These are phyloP conservation scores for Calonectria pauciramosa DNA, from an alignment of 2,329 filamentous ascomycete species.

Conservation along the genomic window DNA sequence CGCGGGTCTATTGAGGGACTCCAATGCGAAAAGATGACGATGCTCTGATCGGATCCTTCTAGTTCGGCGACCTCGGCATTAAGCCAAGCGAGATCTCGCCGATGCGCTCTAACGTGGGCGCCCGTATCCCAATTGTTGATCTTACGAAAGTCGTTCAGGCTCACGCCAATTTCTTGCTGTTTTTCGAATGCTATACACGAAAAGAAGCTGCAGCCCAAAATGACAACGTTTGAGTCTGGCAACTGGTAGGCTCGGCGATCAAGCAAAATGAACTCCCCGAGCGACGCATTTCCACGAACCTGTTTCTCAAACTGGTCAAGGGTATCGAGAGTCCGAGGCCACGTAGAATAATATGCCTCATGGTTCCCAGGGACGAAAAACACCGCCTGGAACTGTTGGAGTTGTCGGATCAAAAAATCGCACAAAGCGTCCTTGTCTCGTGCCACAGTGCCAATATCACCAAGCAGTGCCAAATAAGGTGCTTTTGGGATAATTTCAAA, in stretches of 20 bases:
- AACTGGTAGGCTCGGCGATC: conserved; percentile 47
- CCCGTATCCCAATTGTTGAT: conserved; percentile 57
- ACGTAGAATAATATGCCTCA: conserved; percentile 63
- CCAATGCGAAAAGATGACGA: conserved; percentile 60
- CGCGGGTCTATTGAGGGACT: conserved; percentile 53
- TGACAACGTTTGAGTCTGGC: conserved; percentile 40
- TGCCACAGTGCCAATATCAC: conserved; percentile 65
- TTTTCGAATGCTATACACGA: conserved; percentile 59
- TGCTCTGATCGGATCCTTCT: conserved; percentile 39
- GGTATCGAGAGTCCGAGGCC: conserved; percentile 46
- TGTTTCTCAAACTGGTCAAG: conserved; percentile 51
- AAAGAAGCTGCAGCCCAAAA: conserved; percentile 60
- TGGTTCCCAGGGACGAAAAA: conserved; percentile 70
- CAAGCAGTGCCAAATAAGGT: conserved; percentile 67
- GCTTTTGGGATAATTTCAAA: conserved; percentile 63
- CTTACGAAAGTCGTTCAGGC: conserved; percentile 66
- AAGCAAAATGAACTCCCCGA: conserved; percentile 58
- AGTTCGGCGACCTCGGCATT: conserved; percentile 52
- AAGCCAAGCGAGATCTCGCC: conserved; percentile 58
- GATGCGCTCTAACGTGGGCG: conserved; percentile 54
- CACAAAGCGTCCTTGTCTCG: conserved; percentile 52
- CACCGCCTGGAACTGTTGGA: conserved; percentile 62
- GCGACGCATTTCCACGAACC: conserved; percentile 33
- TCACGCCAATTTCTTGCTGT: conserved; percentile 53
- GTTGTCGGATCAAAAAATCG: conserved; percentile 62